phyloP scores from a whole-genome alignment of 768 basidiomycete species.

The Phanerochaete sordida region DNA sequence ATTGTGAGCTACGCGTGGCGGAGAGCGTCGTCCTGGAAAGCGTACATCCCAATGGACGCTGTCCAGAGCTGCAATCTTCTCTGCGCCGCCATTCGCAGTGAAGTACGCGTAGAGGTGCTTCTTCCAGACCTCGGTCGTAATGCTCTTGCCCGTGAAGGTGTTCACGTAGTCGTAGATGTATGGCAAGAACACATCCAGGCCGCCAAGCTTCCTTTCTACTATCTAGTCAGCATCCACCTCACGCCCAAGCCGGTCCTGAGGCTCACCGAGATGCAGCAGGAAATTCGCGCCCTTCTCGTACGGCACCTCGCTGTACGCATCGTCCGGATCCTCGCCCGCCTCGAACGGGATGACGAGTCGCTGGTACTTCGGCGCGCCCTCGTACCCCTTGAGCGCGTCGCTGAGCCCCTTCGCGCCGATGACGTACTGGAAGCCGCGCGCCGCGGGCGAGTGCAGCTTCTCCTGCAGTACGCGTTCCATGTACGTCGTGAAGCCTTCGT shows the following conservation, averaged over 20 bases:
- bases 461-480: conserved; percentile 79
- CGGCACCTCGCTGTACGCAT: conserved; percentile 70
- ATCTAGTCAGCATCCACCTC: not conserved
- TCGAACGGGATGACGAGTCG: conserved; percentile 75
- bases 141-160: conserved; percentile 79
- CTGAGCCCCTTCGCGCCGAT: conserved; percentile 69
- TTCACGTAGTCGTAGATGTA: conserved; percentile 81
- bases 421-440: conserved; percentile 77
- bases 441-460: conserved; percentile 65
- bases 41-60: conserved; percentile 76
- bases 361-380: conserved; percentile 67
- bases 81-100: conserved; percentile 48
- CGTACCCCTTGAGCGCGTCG: conserved; percentile 66
- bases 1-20: not conserved
- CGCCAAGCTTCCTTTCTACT: conserved; percentile 70
- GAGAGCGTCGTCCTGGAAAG: not conserved
- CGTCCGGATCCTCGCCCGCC: conserved; percentile 72
- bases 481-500: conserved; percentile 94
- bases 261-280: conserved; percentile 74
- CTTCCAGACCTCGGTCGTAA: conserved; percentile 84
- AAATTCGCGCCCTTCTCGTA: conserved; percentile 93
- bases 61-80: conserved; percentile 63
- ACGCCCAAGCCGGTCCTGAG: not conserved
- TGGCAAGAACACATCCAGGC: conserved; percentile 77
- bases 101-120: conserved; percentile 73